Base-by-base conservation (phyloP, 1,284 basidiomycete species). In the Fomes fomentarius region DNA sequence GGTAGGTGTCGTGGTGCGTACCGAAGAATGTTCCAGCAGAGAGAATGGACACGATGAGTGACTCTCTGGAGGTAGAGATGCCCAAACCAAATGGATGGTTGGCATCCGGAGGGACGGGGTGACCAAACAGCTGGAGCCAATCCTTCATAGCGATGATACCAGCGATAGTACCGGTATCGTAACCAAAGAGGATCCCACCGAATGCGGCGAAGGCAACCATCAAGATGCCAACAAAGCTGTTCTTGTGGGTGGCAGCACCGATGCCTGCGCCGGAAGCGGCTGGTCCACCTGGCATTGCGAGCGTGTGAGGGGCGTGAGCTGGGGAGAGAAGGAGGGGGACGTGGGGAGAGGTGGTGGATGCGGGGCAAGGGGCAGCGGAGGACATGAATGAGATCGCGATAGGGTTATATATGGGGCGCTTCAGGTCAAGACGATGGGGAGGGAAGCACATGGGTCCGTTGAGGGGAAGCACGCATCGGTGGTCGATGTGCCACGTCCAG, bases 111-210 rank as follows among this genome's bases (percentile, higher is more conserved):
- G 62, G 40, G 43, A 70, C 70, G 24, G 66, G 62, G 25, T 68
- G 47, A 51, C 84, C 85, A 58, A 86, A 86, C 17, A 79, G 76
- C 21, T 68, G 60, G 30, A 86, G 69, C 77, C 71, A 79, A 57
- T 80, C 64, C 46, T 72, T 64, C 77, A 84, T 83, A 58, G 74
- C 79, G 63, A 83, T 86, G 66, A 91, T 77, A 65, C 89, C 90
- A 50, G 79, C 82, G 74, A 91, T 91, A 62, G 83, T 81, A 66
- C 89, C 90, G 50, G 89, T 89, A 69, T 91, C 89, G 66, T 91
- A 91, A 57, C 82, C 79, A 62, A 69, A 95, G 65, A 95, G 86
- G 72, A 94, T 90, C 77, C 91, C 91, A 70, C 87, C 93, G 68
- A 94, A 93, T 50, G 91, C 87, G 42, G 92, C 91, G 66, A 94